A percentile compares a stretch with the other conserved stretches of the same genome.
Evolutionary conservation across 805 yeast genomes (phyloP).

Genomic region (Wickerhamomyces pijperi): DNA sequence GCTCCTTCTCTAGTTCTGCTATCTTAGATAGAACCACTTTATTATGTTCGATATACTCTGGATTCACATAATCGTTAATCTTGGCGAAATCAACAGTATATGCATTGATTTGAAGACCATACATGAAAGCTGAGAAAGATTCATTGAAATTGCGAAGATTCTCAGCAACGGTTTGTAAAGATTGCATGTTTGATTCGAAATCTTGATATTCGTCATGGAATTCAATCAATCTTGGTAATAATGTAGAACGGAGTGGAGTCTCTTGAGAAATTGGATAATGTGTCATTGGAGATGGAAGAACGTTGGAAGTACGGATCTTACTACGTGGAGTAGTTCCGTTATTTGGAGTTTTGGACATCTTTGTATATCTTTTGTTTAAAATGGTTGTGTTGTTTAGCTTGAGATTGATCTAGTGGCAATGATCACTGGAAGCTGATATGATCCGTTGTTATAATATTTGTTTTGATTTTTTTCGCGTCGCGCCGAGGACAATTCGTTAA

Average conservation of each 20-base stretch:
- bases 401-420: not conserved
- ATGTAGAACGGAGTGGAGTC: conserved; percentile 30
- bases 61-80: conserved; percentile 11
- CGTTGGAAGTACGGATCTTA: not conserved
- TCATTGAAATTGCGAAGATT: conserved; percentile 62
- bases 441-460: no score
- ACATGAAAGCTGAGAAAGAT: conserved; percentile 62
- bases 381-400: no score
- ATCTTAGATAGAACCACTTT: conserved; percentile 14
- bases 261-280: conserved; percentile 33
- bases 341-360: not conserved
- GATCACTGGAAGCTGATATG: no score
- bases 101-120: conserved; percentile 75
- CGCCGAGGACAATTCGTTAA: not conserved
- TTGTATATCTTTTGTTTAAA: no score
- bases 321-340: not conserved
- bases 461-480: not conserved
- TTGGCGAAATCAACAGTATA: conserved; percentile 68
- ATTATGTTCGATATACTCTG: conserved; percentile 8
- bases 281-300: conserved; percentile 29
- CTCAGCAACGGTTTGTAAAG: conserved; percentile 48
- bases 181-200: conserved; percentile 47
- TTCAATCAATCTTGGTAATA: conserved; percentile 30
- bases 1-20: conserved; percentile 9
- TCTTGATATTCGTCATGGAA: conserved; percentile 40